phyloP scores from a whole-genome alignment of 1,284 basidiomycete species.

The Tilletia indica region DNA sequence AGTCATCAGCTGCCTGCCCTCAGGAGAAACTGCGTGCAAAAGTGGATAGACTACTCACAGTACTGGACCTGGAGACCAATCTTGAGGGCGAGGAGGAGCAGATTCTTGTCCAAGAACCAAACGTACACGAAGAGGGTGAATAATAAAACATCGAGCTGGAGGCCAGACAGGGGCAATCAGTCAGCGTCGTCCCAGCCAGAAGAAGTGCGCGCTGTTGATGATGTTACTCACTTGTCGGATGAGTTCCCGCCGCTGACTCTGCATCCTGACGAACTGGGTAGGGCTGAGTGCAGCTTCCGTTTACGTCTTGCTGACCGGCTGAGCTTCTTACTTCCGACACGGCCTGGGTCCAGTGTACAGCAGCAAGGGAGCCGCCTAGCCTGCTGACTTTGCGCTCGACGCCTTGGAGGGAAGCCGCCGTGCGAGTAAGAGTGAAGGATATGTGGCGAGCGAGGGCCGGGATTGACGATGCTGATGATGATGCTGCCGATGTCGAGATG shows the following conservation, averaged over 20 bases:
- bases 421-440: no score
- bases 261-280: not conserved
- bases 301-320: no score
- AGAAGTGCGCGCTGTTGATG: not conserved
- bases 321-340: no score
- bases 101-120: slow-evolving; percentile 39
- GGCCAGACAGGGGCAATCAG: not conserved
- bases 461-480: no score
- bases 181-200: not conserved
- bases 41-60: slow-evolving; percentile 31
- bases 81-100: slow-evolving; percentile 32
- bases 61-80: slow-evolving; percentile 33
- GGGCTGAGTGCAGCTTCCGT: not conserved
- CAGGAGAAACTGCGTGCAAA: slow-evolving; percentile 15
- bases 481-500: not conserved
- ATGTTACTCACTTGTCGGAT: slow-evolving; percentile 8
- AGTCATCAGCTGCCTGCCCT: no score
- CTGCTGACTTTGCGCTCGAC: no score
- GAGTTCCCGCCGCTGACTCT: slow-evolving; percentile 17
- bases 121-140: slow-evolving; percentile 41
- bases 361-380: no score
- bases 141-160: slow-evolving; percentile 37
- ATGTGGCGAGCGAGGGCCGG: no score
- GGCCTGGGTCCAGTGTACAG: no score
- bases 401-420: no score